These are phyloP conservation scores for Dothidotthia symphoricarpi DNA, from an alignment of 2,329 filamentous ascomycete species.

Conservation along the genomic window DNA sequence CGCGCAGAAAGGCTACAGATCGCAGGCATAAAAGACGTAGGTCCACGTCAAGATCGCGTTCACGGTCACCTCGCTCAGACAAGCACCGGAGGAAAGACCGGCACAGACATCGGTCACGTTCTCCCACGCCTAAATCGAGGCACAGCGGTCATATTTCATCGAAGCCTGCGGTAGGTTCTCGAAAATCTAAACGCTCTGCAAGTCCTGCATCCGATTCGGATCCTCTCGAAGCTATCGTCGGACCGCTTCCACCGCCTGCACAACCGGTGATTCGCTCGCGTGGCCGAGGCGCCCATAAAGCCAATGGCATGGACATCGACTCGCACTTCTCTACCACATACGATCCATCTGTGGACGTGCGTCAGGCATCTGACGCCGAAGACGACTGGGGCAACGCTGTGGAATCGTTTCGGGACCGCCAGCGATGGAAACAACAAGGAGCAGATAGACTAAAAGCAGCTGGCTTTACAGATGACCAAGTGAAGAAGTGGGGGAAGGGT, in stretches of 20 bases:
- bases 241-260: constrained; percentile 62
- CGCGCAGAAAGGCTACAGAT: constrained; percentile 8
- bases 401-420: constrained; percentile 75
- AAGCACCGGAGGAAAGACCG: constrained; percentile 10
- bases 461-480: constrained; percentile 73
- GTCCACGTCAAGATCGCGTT: constrained; percentile 20
- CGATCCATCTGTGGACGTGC: constrained; percentile 58
- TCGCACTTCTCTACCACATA: constrained; percentile 70
- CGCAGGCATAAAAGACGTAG: constrained; percentile 13
- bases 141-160: neutral
- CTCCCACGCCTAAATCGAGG: constrained; percentile 4
- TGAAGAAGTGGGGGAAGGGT: constrained; percentile 68
- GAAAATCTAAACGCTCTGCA: constrained; percentile 8
- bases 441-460: constrained; percentile 73
- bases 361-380: constrained; percentile 48
- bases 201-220: constrained; percentile 57
- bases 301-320: constrained; percentile 63
- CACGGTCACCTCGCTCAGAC: constrained; percentile 16
- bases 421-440: constrained; percentile 72
- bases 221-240: constrained; percentile 72
- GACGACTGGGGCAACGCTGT: constrained; percentile 79
- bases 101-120: constrained; percentile 14
- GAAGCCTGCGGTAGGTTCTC: constrained; percentile 1
- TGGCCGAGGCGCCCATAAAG: constrained; percentile 33
- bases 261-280: constrained; percentile 42